phyloP scores from a whole-genome alignment of 1,284 basidiomycete genomes.

The Inonotus hispidus region DNA sequence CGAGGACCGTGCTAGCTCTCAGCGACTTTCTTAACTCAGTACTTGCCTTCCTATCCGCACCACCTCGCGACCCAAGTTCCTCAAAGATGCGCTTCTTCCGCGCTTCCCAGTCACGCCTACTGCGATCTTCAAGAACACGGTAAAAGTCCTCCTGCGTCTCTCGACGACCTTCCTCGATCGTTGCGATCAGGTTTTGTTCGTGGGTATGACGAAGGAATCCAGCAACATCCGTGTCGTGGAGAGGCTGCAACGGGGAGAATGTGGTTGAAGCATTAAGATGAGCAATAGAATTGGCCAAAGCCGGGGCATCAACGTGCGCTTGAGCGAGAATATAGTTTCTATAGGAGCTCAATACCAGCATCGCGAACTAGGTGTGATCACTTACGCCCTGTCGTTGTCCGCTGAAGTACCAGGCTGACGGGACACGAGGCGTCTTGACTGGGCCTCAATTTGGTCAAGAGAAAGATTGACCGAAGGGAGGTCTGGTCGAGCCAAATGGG shows the following conservation, averaged over 20 bases:
- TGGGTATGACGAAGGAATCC: conserved; percentile 88
- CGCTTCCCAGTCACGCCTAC: conserved; percentile 81
- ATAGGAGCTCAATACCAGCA: conserved; percentile 11
- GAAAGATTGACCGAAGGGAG: conserved; percentile 83
- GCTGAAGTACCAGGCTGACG: conserved; percentile 56
- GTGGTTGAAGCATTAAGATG: conserved; percentile 80
- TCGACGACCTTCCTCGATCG: conserved; percentile 85
- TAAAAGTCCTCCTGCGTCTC: conserved; percentile 88
- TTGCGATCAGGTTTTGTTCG: conserved; percentile 90
- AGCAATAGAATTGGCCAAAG: conserved; percentile 73
- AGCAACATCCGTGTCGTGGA: conserved; percentile 87
- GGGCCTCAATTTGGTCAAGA: conserved; percentile 88
- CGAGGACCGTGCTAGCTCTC: conserved; percentile 48
- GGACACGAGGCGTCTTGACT: conserved; percentile 75
- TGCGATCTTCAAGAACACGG: conserved; percentile 68
- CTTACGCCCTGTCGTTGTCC: conserved; percentile 72
- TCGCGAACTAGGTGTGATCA: conserved; percentile 15
- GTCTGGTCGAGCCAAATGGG: conserved; percentile 70
- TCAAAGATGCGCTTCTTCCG: conserved; percentile 89
- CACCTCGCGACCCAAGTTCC: conserved; percentile 70
- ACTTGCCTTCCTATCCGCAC: conserved; percentile 42
- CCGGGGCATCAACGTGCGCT: conserved; percentile 83
- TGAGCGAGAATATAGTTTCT: conserved; percentile 86
- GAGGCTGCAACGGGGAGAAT: conserved; percentile 82
- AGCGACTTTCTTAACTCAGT: conserved; percentile 54